phyloP scores from a whole-genome alignment of 2,329 filamentous ascomycete species.

The Exophiala alcalophila region DNA sequence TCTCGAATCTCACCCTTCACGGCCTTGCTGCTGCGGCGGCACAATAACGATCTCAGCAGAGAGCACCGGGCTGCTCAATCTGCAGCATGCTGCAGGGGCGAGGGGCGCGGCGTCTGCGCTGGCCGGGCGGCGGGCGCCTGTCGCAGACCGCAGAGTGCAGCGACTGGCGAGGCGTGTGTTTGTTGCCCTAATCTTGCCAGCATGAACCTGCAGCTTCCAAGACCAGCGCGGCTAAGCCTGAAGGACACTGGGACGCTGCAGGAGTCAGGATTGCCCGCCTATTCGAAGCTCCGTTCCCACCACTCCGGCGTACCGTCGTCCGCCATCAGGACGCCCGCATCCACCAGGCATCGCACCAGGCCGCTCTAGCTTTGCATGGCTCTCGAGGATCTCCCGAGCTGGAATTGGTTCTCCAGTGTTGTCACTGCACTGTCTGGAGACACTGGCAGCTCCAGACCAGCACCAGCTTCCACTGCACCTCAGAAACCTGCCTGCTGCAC shows the following conservation, averaged over 20 bases:
- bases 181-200: conserved; percentile 25
- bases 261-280: conserved; percentile 23
- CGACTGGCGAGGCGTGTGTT: conserved; percentile 7
- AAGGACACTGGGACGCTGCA: conserved; percentile 23
- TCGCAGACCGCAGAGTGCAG: not conserved
- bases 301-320: too few species aligned
- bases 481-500: too few species aligned
- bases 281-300: conserved; percentile 18
- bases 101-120: conserved; percentile 19
- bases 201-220: conserved; percentile 26
- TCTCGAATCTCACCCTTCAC: too few species aligned
- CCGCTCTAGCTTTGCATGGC: conserved; percentile 26
- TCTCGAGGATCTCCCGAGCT: conserved; percentile 16
- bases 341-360: too few species aligned
- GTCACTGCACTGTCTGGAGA: too few species aligned
- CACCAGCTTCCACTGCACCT: conserved; percentile 2
- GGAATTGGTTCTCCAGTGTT: conserved; percentile 17
- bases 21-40: conserved; percentile 1
- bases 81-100: conserved; percentile 22
- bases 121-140: not conserved
- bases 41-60: conserved; percentile 8
- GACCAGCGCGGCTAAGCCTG: conserved; percentile 24
- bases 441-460: conserved; percentile 5
- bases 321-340: too few species aligned
- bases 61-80: conserved; percentile 9